Base-by-base conservation (phyloP, 164 flowering plant genomes). In the Sextonia rubra region DNA sequence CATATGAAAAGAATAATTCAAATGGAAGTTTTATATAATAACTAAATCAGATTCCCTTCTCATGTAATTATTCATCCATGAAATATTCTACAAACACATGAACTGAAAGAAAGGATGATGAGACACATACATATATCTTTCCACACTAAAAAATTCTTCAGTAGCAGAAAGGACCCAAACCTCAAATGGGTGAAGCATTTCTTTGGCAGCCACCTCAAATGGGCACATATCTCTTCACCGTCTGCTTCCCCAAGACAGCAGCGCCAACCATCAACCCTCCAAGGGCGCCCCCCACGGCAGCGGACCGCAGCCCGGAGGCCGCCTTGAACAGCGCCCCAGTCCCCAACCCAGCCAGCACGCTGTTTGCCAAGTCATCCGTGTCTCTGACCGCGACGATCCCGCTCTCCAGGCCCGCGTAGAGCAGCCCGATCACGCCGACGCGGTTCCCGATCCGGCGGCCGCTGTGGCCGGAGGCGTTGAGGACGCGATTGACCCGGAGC, bases 381-480 rank as follows among this genome's bases (percentile, higher is more conserved):
- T 84, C 93, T 55, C 88, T 84, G 6, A 71, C 61, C 9, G 78
- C 82, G 3, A 80, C 84, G 12, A 87, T 69, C 64, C 86, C 90
- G 49, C 93, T 89, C 83, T 89, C 98, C 60, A 89, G 52, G 4
- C 90, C 96, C 0, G 96, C 95, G 66, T 80, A 93, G 23, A 93
- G 69, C 79, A 93, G 71, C 20, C 97, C 92, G 63, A 91, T 77
- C 47, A 88, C 83, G 3, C 98, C 98, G 4, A 80, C 70, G 60
- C 86, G 77, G 81, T 91, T 93, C 0, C 97, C 97, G 69, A 85
- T 79, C 26, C 69, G 69, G 52, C 97, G 68, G 1, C 98, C 98
- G 2, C 87, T 9, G n/a, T 86, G 91, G 0, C 97, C 98, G 12
- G 91, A 85, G 22, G 87, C 77, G 77, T 93, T 93, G 60, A 93